Evolutionary conservation across 2,329 filamentous ascomycete species (phyloP).

Genomic region (Colletotrichum eleusines): DNA sequence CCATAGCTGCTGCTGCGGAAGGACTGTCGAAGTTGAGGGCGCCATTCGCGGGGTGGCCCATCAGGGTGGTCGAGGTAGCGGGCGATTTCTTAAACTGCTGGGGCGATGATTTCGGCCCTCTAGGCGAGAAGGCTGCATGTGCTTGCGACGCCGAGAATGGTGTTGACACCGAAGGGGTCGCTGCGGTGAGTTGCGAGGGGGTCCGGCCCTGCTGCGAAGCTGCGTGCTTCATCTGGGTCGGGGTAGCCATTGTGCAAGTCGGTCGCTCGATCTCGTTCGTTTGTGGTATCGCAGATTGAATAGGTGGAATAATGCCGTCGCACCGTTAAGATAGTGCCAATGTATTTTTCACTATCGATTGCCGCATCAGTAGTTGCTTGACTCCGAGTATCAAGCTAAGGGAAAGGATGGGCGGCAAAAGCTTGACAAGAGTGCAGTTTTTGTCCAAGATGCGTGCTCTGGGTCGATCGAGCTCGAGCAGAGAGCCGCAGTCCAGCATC

Average conservation of each 20-base stretch:
- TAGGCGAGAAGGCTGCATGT: constrained; percentile 70
- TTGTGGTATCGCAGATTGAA: background rate
- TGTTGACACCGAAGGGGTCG: constrained; percentile 75
- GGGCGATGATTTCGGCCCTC: constrained; percentile 69
- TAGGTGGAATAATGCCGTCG: background rate
- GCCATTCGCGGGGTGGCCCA: constrained; percentile 58
- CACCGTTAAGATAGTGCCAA: constrained; percentile 1
- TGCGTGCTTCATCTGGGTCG: constrained; percentile 64
- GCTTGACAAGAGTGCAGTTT: background rate
- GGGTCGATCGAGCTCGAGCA: constrained; percentile 4
- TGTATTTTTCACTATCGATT: constrained; percentile 10
- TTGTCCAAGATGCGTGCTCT: background rate
- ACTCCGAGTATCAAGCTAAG: no score
- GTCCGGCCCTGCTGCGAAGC: constrained; percentile 66
- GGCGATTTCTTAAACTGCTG: constrained; percentile 75
- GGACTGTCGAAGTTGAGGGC: constrained; percentile 74
- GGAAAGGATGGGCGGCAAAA: background rate
- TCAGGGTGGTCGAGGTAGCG: constrained; percentile 62
- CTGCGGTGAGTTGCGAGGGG: constrained; percentile 64
- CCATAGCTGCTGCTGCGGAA: constrained; percentile 71
- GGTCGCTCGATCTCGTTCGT: constrained; percentile 6
- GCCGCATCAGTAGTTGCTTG: background rate
- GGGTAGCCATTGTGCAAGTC: constrained; percentile 58
- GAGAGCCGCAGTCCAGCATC: constrained; percentile 19
- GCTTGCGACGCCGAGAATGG: constrained; percentile 70